Base-by-base conservation (phyloP, 139 green algal genomes). In the Coccomyxa sp. region DNA sequence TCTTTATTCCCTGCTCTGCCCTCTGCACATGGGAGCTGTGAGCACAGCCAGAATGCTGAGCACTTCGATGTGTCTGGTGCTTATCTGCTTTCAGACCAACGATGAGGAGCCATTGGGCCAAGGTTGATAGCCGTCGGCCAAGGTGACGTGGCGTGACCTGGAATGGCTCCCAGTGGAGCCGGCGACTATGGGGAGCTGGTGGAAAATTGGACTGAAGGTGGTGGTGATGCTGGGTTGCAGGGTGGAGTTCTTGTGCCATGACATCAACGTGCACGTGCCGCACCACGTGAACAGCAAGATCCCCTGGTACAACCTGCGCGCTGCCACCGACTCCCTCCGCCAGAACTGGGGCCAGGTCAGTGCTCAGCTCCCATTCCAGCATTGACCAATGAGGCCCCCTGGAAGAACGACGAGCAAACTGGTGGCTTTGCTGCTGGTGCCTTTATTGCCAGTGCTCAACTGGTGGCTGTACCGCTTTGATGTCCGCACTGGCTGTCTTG, bases 191-290 rank as follows among this genome's bases (percentile, higher is more conserved):
- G 38, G 38, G 7, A 7, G 38, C 7, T 51, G 38, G 38, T 51
- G 38, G 38, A 51, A 51, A 7, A 51, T 7, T 51, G 38, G 38
- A 51, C 38, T 51, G 38, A 51, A 51, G 38, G 38, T 51, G 38
- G 38, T 51, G 7, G 38, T 51, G 38, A 7, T 11, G 3, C 38
- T 51, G 38, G 38, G 38, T 16, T 31, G 82, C 83, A 94, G 95
- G 95, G 94, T 99, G 9, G 96, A 99, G 90, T 95, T 98, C 85
- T 90, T 99, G 86, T 96, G 90, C 82, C 94, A 98, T 83, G 96
- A 99, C 91, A 99, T 99, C 92, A 97, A 86, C 74, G 95, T 96
- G 90, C 96, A 99, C 84, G 94, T 99, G 80, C 96, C 96, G 21
- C 96, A 99, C 92, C 96, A 99, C 86, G 94, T 99, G 10, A 92